These are phyloP conservation scores for Kappamyces sp. DNA, from an alignment of 192 early-diverging fungal genomes.

Conservation along the genomic window DNA sequence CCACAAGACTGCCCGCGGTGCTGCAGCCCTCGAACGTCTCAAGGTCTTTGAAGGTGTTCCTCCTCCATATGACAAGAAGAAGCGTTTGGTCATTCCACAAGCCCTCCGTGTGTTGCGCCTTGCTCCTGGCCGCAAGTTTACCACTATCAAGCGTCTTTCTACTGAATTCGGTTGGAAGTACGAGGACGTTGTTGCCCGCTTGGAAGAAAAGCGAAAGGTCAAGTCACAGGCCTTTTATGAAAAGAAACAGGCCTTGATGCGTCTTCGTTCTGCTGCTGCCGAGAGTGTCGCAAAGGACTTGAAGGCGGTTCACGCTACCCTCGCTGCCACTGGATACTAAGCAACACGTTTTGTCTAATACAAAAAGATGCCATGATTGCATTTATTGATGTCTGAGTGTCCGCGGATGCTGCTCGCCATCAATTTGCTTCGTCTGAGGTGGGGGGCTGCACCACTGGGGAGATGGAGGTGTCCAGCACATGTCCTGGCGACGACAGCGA, in stretches of 20 bases:
- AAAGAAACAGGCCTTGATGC: slow-evolving; percentile 61
- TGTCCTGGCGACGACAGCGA: no score
- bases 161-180: slow-evolving; percentile 99
- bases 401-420: no score
- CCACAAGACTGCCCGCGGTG: slow-evolving; percentile 98
- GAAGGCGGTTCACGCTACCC: slow-evolving; percentile 48
- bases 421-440: no score
- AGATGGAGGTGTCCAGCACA: no score
- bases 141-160: slow-evolving; percentile 86
- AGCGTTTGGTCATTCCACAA: slow-evolving; percentile 95
- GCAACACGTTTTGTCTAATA: neutral
- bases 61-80: slow-evolving; percentile 91
- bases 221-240: slow-evolving; percentile 88
- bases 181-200: slow-evolving; percentile 89
- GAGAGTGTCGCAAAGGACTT: slow-evolving; percentile 58
- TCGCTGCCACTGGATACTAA: slow-evolving; percentile 63
- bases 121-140: slow-evolving; percentile 97
- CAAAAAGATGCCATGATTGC: no score
- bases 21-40: slow-evolving; percentile 91
- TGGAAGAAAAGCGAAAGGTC: slow-evolving; percentile 99
- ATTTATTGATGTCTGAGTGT: no score
- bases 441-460: no score
- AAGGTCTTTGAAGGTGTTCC: slow-evolving; percentile 99
- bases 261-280: slow-evolving; percentile 61
- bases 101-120: slow-evolving; percentile 96